Evolutionary conservation across 1,284 basidiomycete species (phyloP), one percentile per base, ranked within the genome.

Genomic region (Fereydounia khargensis): DNA sequence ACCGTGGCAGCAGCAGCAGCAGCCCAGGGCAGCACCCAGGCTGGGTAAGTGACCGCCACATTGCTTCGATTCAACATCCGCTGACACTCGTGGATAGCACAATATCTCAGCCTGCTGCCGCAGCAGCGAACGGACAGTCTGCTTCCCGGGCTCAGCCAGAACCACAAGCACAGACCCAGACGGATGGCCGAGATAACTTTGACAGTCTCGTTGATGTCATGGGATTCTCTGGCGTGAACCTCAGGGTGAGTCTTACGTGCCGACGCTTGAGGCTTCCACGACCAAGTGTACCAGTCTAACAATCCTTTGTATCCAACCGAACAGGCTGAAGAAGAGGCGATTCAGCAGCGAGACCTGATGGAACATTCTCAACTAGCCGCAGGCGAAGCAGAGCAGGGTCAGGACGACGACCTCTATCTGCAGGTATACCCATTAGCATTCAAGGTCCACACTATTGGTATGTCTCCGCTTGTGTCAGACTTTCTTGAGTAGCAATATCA

Each of bases 121-220:
- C n/a, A n/a, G n/a, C n/a, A n/a, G n/a, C n/a, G n/a, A n/a, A n/a
- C n/a, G n/a, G n/a, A n/a, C n/a, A n/a, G n/a, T n/a, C n/a, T n/a
- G n/a, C n/a, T n/a, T n/a, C n/a, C n/a, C n/a, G n/a, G n/a, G n/a
- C n/a, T n/a, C n/a, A n/a, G n/a, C n/a, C n/a, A n/a, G n/a, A n/a
- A n/a, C n/a, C n/a, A n/a, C n/a, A n/a, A n/a, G n/a, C n/a, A n/a
- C n/a, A n/a, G n/a, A n/a, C n/a, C n/a, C n/a, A n/a, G n/a, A n/a
- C 25, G 14, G 25, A 27, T 8, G 25, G 8, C 8, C 25, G 42
- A 14, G 53, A 61, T 39, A 56, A 61, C 39, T 52, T 67, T 23
- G 70, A 73, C 39, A 60, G 62, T 27, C 42, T 73, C 3, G 60
- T 67, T 19, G 70, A 73, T 45, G 65, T 71, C 20, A 63, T 73